Percentiles rank a stretch among this genome's conserved stretches.
phyloP scores from a whole-genome alignment of 768 basidiomycete species.

The Naganishia randhawae region DNA sequence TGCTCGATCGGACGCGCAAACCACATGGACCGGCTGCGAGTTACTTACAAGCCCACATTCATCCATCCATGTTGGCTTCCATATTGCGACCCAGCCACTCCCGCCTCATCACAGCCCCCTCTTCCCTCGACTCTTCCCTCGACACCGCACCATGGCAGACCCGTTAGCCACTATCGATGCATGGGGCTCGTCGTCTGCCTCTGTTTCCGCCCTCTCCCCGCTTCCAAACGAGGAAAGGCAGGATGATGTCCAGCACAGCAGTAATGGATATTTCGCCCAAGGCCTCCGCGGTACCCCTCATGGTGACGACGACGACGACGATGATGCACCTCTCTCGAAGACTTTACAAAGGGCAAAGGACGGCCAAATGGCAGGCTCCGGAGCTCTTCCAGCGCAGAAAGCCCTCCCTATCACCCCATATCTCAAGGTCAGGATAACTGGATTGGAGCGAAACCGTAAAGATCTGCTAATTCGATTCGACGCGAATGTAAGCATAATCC shows the following conservation, averaged over 20 bases:
- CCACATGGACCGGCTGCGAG: no score
- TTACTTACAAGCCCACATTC: no score
- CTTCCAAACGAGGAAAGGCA: neutral
- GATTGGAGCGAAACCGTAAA: conserved; percentile 87
- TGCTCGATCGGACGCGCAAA: no score
- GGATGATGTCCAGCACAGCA: neutral
- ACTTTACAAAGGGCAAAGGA: conserved; percentile 14
- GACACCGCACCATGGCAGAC: conserved; percentile 21
- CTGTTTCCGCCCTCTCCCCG: conserved; percentile 7
- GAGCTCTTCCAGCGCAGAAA: neutral
- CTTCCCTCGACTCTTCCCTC: no score
- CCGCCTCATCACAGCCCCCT: no score
- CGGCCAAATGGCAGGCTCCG: neutral
- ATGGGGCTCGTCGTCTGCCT: conserved; percentile 19
- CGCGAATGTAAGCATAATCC: conserved; percentile 67
- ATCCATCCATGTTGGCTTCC: no score
- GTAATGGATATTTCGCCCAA: neutral
- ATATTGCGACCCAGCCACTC: no score
- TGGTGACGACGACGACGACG: conserved; percentile 12
- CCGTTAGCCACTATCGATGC: conserved; percentile 17
- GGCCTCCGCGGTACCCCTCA: neutral
- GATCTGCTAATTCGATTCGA: conserved; percentile 92
- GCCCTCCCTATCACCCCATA: neutral
- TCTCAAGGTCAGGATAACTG: conserved; percentile 80
- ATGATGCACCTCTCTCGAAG: conserved; percentile 2